These are phyloP conservation scores for Neoboletus magnificus DNA, from an alignment of 768 basidiomycete species.

Conservation along the genomic window DNA sequence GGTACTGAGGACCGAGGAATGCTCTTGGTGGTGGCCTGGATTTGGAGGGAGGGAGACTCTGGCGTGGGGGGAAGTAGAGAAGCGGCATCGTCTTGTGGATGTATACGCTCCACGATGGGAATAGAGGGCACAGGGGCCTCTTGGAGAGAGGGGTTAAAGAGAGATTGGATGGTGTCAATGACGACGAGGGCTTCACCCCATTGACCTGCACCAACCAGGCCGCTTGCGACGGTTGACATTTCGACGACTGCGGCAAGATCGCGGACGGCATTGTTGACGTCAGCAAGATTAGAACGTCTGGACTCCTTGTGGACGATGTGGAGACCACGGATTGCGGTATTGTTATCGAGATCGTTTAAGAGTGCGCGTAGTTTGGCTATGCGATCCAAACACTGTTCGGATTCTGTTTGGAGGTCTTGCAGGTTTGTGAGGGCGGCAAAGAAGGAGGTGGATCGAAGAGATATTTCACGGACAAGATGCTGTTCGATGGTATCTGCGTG, in stretches of 20 bases:
- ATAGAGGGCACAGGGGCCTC: slow-evolving; percentile 4
- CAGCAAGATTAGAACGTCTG: slow-evolving; percentile 56
- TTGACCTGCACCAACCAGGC: slow-evolving; percentile 78
- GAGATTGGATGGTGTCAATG: slow-evolving; percentile 60
- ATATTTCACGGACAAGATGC: slow-evolving; percentile 91
- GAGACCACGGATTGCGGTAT: slow-evolving; percentile 76
- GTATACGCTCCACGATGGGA: slow-evolving; percentile 3
- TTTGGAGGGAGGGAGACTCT: slow-evolving; percentile 23
- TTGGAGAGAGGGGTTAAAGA: slow-evolving; percentile 43
- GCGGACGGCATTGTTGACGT: slow-evolving; percentile 59
- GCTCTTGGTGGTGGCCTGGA: slow-evolving; percentile 25
- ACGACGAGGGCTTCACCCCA: slow-evolving; percentile 83
- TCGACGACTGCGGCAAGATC: slow-evolving; percentile 72
- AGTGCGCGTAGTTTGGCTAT: slow-evolving; percentile 70
- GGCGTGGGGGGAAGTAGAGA: slow-evolving; percentile 37
- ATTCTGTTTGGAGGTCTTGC: slow-evolving; percentile 88
- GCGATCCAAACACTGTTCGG: slow-evolving; percentile 73
- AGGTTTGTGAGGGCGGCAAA: slow-evolving; percentile 95
- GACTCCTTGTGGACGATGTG: slow-evolving; percentile 65
- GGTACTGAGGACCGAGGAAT: slow-evolving; percentile 41
- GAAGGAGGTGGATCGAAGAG: slow-evolving; percentile 86
- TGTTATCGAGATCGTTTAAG: slow-evolving; percentile 72
- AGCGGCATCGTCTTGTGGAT: slow-evolving; percentile 16
- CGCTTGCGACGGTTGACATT: slow-evolving; percentile 66
- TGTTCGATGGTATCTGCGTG: slow-evolving; percentile 93